Base-by-base conservation (phyloP, 2,329 filamentous ascomycete genomes). In the Pseudogymnoascus sp. region DNA sequence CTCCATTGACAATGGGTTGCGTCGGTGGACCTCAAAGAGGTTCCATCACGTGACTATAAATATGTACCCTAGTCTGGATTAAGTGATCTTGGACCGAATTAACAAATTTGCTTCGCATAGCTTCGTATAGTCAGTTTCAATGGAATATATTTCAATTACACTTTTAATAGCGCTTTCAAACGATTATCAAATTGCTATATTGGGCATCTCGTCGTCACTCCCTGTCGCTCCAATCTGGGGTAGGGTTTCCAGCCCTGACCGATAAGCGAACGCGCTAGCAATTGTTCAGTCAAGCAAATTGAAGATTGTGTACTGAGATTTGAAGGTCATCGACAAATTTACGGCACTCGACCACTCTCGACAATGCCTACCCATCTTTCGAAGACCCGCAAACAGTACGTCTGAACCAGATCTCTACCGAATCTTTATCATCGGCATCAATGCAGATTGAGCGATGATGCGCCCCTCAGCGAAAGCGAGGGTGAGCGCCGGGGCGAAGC, bases 341-440 rank as follows among this genome's bases (percentile, higher is more conserved):
- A 56, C 50, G 50, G 50, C 50, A 33, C 50, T 56, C 50, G 50
- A 56, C 50, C 50, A 70, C 66, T 64, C 68, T 76, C 77, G 77
- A 77, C 81, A 82, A 87, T 87, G 87, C 87, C 87, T 86, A 89
- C 87, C 79, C 82, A 86, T 79, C 82, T 86, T 72, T 84, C 83
- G 76, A 88, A 89, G 81, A 90, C 87, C 79, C 83, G 87, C 81
- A 90, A 90, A 85, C 87, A 87, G 85, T 88, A 86, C 74, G 86
- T 86, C 61, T 72, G 35, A 38, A 59, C 47, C 40, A 33, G 37
- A 44, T 50, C 40, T 50, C 61, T 11, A 47, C 10, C 29, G 29
- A 56, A 33, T 35, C 29, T 33, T 14, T 56, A 56, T 56, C 29
- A 56, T 56, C 16, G 50, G 50, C 50, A 56, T 56, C 50, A 56